Percentiles rank a stretch among this genome's conserved stretches.
Evolutionary conservation across 495 filamentous ascomycete genomes (phyloP).

Genomic region (Tuber borchii): DNA sequence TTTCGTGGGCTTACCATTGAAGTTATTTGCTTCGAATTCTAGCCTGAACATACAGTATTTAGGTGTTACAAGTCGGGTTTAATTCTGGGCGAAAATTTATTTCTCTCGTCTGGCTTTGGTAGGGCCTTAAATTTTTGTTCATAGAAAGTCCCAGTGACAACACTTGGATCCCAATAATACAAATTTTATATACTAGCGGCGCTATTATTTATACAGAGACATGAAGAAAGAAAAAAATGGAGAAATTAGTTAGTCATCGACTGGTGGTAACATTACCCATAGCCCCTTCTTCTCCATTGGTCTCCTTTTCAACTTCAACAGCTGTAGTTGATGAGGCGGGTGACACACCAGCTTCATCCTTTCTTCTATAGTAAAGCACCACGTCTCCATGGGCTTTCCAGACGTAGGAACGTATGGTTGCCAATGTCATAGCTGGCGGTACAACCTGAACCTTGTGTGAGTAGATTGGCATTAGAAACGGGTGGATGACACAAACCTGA

Average conservation of each 20-base stretch:
- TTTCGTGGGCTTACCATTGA: background rate
- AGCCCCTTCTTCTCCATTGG: background rate
- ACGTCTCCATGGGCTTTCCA: constrained; percentile 92
- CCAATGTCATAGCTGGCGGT: constrained; percentile 74
- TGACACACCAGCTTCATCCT: constrained; percentile 48
- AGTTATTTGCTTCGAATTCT: background rate
- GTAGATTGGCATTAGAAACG: constrained; percentile 7
- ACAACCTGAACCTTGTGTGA: constrained; percentile 49
- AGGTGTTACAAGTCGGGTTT: background rate
- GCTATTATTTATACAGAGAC: background rate
- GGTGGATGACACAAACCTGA: constrained; percentile 56
- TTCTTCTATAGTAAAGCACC: constrained; percentile 80
- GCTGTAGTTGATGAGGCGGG: constrained; percentile 18
- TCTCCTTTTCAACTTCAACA: constrained; percentile 18
- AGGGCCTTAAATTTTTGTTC: background rate
- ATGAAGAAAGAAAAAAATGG: background rate
- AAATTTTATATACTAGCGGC: background rate
- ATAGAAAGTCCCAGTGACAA: background rate
- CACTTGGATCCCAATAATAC: background rate
- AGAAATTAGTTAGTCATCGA: background rate
- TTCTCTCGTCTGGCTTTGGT: background rate
- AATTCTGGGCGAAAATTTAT: background rate
- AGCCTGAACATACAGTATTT: background rate
- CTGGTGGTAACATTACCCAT: background rate
- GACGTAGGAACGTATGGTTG: constrained; percentile 78